Base-by-base conservation (phyloP, 169 alveolate species). In the Plasmodium berghei region DNA sequence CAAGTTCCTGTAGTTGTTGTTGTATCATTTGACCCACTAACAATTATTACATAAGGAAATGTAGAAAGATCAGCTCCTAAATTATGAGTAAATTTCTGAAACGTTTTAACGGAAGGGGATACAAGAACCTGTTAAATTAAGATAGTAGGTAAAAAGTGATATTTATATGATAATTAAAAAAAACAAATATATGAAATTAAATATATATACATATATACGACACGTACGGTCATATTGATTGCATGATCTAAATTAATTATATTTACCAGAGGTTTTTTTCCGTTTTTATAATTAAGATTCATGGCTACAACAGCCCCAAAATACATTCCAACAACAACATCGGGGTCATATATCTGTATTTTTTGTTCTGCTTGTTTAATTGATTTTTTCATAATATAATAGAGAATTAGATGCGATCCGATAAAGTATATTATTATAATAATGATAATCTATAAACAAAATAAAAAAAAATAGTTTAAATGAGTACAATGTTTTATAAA, bases 261-360 rank as follows among this genome's bases (percentile, higher is more conserved):
- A 22, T 58, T 73, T 28, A 80, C 90, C 34, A 80, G 61, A 16
- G 90, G 83, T 20, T 80, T 80, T 62, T 80, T 80, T 34, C 90
- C 90, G 40, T 80, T 80, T 72, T 22, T 80, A 28, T 80, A 80
- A 49, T 54, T 80, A 62, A 80, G 90, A 80, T 80, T 80, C 90
- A 80, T 80, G n/a, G 90, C 90, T 5, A 80, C 83, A 42, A 80
- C 90, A 55, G 90, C 90, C 62, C 90, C 90, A 58, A 80, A 80
- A 72, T 80, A 80, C 9, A 64, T 67, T 59, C 90, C 90, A 62
- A 80, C 83, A 49, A 80, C 75, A 58, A 80, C 83, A 56, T 80
- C 90, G 2, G 90, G 90, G 63, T 80, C 55, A 14, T 80, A 67
- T 46, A 80, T 45, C 52, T 67, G 52, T 26, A 80, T 71, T 61